Evolutionary conservation across 2,329 filamentous ascomycete genomes (phyloP).

Genomic region (Helminthosporium solani): DNA sequence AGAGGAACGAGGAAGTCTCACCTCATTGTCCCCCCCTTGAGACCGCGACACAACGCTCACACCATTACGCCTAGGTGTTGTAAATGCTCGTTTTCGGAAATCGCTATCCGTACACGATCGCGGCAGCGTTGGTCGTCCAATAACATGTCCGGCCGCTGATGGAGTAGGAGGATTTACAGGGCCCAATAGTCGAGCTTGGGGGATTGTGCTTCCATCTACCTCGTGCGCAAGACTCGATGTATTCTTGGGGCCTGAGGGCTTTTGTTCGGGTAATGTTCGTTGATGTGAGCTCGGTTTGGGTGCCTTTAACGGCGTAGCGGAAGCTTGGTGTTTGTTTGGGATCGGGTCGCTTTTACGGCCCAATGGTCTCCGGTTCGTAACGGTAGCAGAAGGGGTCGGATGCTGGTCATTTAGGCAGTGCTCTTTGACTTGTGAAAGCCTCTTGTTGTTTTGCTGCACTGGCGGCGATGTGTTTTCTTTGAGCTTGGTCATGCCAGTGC

Average conservation of each 20-base stretch:
- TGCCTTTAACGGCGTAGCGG: constrained; percentile 16
- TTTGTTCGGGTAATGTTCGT: constrained; percentile 11
- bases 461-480: constrained; percentile 25
- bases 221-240: background rate
- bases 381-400: constrained; percentile 13
- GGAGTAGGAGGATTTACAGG: constrained; percentile 19
- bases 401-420: constrained; percentile 19
- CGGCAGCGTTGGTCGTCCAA: constrained; percentile 10
- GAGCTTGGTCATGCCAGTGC: constrained; percentile 11
- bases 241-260: constrained; percentile 6
- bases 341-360: constrained; percentile 10
- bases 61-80: constrained; percentile 21
- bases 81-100: constrained; percentile 19
- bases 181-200: constrained; percentile 17
- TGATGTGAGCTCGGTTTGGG: constrained; percentile 23
- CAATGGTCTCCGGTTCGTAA: constrained; percentile 19
- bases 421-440: constrained; percentile 23
- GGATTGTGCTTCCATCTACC: constrained; percentile 6
- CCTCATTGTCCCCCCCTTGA: constrained; percentile 29
- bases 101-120: constrained; percentile 18
- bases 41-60: constrained; percentile 23
- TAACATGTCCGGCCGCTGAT: constrained; percentile 2
- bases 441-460: constrained; percentile 14
- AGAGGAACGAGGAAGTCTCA: constrained; percentile 34
- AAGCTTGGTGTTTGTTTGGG: constrained; percentile 18